Percentiles rank a stretch among this genome's conserved stretches.
phyloP scores from a whole-genome alignment of 805 yeast species.

The Huiozyma naganishii region DNA sequence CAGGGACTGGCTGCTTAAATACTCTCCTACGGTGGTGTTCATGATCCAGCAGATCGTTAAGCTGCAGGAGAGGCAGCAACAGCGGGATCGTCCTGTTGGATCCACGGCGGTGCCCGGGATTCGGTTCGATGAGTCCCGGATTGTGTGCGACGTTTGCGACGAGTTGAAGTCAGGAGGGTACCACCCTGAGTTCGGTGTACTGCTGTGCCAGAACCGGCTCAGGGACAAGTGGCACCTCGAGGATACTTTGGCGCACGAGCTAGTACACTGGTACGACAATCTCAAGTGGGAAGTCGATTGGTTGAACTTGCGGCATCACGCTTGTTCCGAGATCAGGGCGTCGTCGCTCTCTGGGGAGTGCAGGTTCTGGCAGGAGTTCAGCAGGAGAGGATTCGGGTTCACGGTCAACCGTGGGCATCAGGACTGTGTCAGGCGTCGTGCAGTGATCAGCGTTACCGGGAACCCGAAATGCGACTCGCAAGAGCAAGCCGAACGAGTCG shows the following conservation, averaged over 20 bases:
- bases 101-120: constrained; percentile 11
- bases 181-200: constrained; percentile 79
- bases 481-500: constrained; percentile 68
- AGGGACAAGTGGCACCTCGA: constrained; percentile 70
- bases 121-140: constrained; percentile 22
- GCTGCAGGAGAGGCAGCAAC: constrained; percentile 26
- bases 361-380: constrained; percentile 75
- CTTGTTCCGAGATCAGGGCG: constrained; percentile 94
- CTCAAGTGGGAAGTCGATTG: constrained; percentile 82
- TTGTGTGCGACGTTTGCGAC: constrained; percentile 75
- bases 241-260: constrained; percentile 85
- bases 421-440: constrained; percentile 81
- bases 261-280: constrained; percentile 89
- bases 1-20: constrained; percentile 68
- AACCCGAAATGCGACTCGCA: constrained; percentile 72
- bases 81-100: constrained; percentile 10
- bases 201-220: constrained; percentile 77
- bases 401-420: constrained; percentile 77
- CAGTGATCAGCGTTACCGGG: constrained; percentile 69
- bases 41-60: constrained; percentile 76
- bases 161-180: constrained; percentile 85
- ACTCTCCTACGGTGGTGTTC: constrained; percentile 77
- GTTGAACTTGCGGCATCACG: constrained; percentile 79
- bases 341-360: constrained; percentile 92
- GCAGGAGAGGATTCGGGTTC: constrained; percentile 28